Base-by-base conservation (phyloP, 2,329 filamentous ascomycete species). In the Trichophyton verrucosum region DNA sequence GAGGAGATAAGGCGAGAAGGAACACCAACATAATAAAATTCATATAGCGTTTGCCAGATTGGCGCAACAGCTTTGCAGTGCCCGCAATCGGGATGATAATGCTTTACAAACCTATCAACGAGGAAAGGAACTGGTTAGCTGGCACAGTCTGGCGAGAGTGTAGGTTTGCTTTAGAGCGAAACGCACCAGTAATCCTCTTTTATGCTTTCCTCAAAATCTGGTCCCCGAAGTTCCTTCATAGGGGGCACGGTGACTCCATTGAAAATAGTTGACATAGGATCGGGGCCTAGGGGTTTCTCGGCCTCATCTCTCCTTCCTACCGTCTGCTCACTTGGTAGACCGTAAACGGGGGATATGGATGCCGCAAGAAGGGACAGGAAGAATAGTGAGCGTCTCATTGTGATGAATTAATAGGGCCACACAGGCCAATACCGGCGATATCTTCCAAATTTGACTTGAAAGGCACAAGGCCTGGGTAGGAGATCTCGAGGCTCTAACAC, bases 31-130 rank as follows among this genome's bases (percentile, higher is more conserved):
- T 77, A 85, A 77, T 96, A 99, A 74, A 86, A 96, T 76, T 99
- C 94, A 79, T 97, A 96, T 13, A 92, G 75, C 3, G 91, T 96
- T 75, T 97, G 91, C 80, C 85, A 96, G 58, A 84, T 86, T 6
- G 94, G 94, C 59, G 89, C 90, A 69, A 90, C 88, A 57, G 81
- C 78, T 71, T 81, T 81, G 77, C 91, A 96, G 74, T 96, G 90
- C 55, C 80, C 81, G 74, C 79, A 81, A 38, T 72, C 71, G 42
- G 79, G 79, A 53, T 80, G 81, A 64, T 77, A 80, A 64, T 79
- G 75, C 68, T 81, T 81, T 30, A 81, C 71, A 65, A 81, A 77
- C 78, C 78, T 80, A 63, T 30, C 15, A 72, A 61, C 71, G 44
- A 9, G 17, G 22, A 24, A 6, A 27, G 17, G 6, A 15, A 24